Percentiles rank a stretch among this genome's conserved stretches.
Conservation (phyloP, 2,329 filamentous ascomycete species). For the Aspergillus glaucus region DNA sequence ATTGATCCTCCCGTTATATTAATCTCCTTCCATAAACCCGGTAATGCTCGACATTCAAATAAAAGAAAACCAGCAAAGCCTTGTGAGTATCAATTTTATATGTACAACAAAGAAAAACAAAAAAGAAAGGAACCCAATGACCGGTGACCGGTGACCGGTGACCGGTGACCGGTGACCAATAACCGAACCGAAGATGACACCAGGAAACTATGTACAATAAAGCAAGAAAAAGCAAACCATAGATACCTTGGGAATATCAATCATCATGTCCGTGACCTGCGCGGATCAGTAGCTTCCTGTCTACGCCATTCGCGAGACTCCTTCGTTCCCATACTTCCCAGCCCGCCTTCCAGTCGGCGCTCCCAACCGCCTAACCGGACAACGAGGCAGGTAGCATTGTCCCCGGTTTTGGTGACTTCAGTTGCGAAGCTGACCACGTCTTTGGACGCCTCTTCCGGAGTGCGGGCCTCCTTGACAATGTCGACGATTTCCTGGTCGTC, state of each 20-base stretch:
- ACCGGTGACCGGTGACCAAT: too few species aligned
- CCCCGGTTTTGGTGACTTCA: constrained; percentile 64
- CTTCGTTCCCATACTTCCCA: constrained; percentile 85
- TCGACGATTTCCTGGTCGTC: constrained; percentile 95
- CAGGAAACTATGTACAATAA: constrained; percentile 16
- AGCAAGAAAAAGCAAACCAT: constrained; percentile 1
- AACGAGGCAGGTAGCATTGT: constrained; percentile 60
- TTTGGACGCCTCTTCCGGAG: constrained; percentile 75
- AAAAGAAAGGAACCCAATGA: neutral
- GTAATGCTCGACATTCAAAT: too few species aligned
- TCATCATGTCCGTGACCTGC: constrained; percentile 54
- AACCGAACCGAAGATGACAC: neutral
- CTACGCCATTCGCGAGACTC: constrained; percentile 81
- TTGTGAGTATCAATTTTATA: neutral
- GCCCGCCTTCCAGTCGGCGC: constrained; percentile 64
- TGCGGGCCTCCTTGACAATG: constrained; percentile 85
- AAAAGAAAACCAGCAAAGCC: too few species aligned
- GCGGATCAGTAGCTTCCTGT: constrained; percentile 73
- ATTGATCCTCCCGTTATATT: too few species aligned
- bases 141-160: too few species aligned
- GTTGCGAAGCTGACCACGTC: constrained; percentile 81
- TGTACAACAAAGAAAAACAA: neutral
- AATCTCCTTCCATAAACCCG: too few species aligned
- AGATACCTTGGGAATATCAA: neutral
- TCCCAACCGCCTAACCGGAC: constrained; percentile 61